A percentile compares a stretch with the other conserved stretches of the same genome.
These are phyloP conservation scores for Trichoderma endophyticum DNA, from an alignment of 2,329 filamentous ascomycete genomes.

Conservation along the genomic window DNA sequence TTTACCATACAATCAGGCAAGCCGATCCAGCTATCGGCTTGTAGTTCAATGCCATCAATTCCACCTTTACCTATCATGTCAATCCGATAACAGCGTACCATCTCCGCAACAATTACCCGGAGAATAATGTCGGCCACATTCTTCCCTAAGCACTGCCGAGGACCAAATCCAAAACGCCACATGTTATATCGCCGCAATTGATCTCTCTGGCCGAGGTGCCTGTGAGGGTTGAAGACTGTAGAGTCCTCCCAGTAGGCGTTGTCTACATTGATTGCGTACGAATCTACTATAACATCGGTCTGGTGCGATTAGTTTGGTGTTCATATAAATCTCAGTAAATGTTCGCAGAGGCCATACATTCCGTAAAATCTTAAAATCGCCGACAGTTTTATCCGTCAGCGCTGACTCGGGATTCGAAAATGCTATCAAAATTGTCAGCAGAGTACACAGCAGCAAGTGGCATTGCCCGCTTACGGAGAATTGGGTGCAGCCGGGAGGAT, in stretches of 20 bases:
- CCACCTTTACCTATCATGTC: background rate
- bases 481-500: slow-evolving; percentile 15
- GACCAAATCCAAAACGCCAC: slow-evolving; percentile 19
- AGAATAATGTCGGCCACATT: slow-evolving; percentile 14
- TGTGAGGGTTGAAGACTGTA: background rate
- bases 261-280: slow-evolving; percentile 18
- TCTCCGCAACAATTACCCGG: slow-evolving; percentile 2
- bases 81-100: background rate
- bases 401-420: background rate
- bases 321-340: background rate
- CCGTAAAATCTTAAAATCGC: background rate
- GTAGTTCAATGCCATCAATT: background rate
- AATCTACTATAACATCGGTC: slow-evolving; percentile 17
- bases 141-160: slow-evolving; percentile 11
- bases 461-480: slow-evolving; percentile 6
- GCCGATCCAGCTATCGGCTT: slow-evolving; percentile 17
- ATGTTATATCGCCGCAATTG: slow-evolving; percentile 10
- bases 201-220: background rate
- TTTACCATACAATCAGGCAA: background rate
- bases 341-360: background rate
- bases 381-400: background rate
- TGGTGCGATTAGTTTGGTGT: background rate
- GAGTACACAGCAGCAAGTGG: background rate
- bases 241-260: slow-evolving; percentile 15
- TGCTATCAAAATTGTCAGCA: background rate